phyloP scores from a whole-genome alignment of 768 basidiomycete genomes.

The Tylopilus rubrobrunneus region DNA sequence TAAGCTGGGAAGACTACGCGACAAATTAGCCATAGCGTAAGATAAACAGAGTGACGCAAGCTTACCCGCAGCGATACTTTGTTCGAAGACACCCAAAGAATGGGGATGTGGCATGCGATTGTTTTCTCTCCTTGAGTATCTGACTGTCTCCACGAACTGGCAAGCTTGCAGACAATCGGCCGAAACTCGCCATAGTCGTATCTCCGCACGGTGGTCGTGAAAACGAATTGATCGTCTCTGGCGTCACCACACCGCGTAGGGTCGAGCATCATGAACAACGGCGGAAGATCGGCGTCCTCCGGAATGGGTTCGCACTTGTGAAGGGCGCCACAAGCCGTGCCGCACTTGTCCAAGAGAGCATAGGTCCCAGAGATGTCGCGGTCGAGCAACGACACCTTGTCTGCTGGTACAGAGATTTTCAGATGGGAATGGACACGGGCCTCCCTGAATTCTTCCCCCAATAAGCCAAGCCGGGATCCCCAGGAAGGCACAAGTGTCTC shows the following conservation, averaged over 20 bases:
- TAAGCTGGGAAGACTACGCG: conserved; percentile 47
- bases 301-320: conserved; percentile 54
- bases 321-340: conserved; percentile 80
- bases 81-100: conserved; percentile 56
- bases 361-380: conserved; percentile 82
- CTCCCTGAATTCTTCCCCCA: conserved; percentile 59
- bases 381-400: conserved; percentile 53
- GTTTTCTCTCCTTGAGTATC: conserved; percentile 43
- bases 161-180: conserved; percentile 70
- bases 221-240: conserved; percentile 77
- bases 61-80: conserved; percentile 54
- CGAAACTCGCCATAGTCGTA: conserved; percentile 80
- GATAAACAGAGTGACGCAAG: background rate
- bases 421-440: conserved; percentile 65
- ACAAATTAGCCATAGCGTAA: conserved; percentile 2
- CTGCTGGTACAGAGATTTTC: conserved; percentile 53
- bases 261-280: conserved; percentile 77
- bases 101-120: conserved; percentile 57
- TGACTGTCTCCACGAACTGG: conserved; percentile 76
- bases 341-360: conserved; percentile 77
- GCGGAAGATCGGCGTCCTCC: conserved; percentile 50
- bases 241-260: conserved; percentile 76
- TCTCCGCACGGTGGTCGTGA: conserved; percentile 73
- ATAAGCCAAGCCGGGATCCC: conserved; percentile 77
- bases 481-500: conserved; percentile 78